A percentile compares a stretch with the other conserved stretches of the same genome.
Conservation (phyloP, 805 yeast genomes). For the Sungouiozyma ichnusensis region DNA sequence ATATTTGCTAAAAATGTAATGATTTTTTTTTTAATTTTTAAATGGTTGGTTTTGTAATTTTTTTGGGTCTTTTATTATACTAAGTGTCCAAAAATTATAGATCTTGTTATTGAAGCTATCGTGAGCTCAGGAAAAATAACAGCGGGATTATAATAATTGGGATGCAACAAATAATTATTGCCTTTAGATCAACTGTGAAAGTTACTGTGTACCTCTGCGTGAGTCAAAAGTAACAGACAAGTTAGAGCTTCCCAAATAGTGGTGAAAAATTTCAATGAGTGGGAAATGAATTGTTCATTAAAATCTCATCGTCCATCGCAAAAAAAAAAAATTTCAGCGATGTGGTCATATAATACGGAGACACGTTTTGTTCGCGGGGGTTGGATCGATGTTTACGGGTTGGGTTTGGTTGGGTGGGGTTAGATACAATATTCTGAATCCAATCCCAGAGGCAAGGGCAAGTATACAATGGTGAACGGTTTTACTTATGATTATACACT, state of each 20-base stretch:
- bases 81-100: slow-evolving; percentile 1
- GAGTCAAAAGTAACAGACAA: neutral
- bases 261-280: neutral
- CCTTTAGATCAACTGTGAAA: neutral
- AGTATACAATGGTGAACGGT: too few species aligned
- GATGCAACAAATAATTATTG: neutral
- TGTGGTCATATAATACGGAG: neutral
- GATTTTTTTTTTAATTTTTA: slow-evolving; percentile 12
- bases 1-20: slow-evolving; percentile 4
- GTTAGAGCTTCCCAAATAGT: neutral
- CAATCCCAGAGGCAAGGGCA: too few species aligned
- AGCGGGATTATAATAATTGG: neutral
- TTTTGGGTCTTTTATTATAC: slow-evolving; percentile 13
- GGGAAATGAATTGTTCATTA: neutral
- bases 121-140: neutral
- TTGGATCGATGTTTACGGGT: neutral
- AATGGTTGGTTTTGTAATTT: slow-evolving; percentile 13
- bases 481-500: neutral
- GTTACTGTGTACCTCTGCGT: neutral
- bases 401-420: too few species aligned
- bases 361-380: neutral
- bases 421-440: neutral
- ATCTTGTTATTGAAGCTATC: neutral
- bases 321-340: neutral
- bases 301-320: neutral